These are phyloP conservation scores for Cokeromyces recurvatus DNA, from an alignment of 371 early-diverging fungal species.

Conservation along the genomic window DNA sequence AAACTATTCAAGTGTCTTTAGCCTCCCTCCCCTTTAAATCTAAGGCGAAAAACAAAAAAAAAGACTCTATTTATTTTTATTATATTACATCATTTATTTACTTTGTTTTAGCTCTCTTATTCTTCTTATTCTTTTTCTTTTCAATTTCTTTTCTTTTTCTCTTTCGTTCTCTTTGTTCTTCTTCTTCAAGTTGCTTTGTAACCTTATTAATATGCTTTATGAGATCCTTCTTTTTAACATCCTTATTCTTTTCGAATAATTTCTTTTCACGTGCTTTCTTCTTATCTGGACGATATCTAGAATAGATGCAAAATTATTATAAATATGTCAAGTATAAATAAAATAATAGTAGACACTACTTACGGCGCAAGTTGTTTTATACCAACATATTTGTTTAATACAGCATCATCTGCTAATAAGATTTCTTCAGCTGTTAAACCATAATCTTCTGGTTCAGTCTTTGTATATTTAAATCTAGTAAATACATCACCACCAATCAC, in stretches of 20 bases:
- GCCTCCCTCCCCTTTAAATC: no score
- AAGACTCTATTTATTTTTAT: no score
- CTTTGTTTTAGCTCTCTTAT: background rate
- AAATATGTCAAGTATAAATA: background rate
- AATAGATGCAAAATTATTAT: background rate
- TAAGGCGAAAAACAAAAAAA: no score
- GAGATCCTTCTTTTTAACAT: constrained; percentile 10
- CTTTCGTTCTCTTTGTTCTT: constrained; percentile 6
- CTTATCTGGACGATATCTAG: constrained; percentile 10
- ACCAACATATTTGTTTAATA: constrained; percentile 79
- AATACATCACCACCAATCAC: constrained; percentile 85
- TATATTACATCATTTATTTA: no score
- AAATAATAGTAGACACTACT: constrained; percentile 18
- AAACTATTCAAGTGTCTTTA: no score
- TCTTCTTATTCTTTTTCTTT: background rate
- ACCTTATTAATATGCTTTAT: constrained; percentile 10
- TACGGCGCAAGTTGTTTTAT: constrained; percentile 89
- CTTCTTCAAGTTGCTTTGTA: constrained; percentile 2
- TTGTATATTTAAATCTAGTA: constrained; percentile 87
- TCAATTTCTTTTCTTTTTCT: background rate
- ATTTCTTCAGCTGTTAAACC: constrained; percentile 84
- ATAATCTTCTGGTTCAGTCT: constrained; percentile 68
- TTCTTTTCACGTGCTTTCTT: constrained; percentile 4
- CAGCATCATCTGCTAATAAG: constrained; percentile 83
- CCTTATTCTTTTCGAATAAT: constrained; percentile 6